phyloP scores from a whole-genome alignment of 805 yeast species.

The Kluyveromyces lactis region DNA sequence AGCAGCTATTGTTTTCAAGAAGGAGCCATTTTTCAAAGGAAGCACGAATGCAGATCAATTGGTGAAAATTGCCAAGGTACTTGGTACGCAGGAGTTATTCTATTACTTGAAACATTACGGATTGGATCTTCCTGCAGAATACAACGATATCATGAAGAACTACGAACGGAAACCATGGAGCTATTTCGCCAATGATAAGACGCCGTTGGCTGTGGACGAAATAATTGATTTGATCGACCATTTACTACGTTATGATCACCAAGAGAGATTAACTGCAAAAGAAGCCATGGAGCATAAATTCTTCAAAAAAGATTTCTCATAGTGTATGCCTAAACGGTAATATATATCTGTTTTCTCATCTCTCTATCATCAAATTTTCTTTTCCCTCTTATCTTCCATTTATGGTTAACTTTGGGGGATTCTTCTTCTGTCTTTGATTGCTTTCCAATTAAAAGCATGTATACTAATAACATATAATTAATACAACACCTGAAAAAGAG shows the following conservation, averaged over 20 bases:
- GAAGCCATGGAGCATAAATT: constrained; percentile 79
- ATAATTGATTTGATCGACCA: constrained; percentile 65
- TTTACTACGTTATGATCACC: constrained; percentile 75
- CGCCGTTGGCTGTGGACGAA: constrained; percentile 45
- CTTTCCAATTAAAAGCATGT: too few species aligned
- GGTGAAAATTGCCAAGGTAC: constrained; percentile 79
- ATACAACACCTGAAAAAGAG: too few species aligned
- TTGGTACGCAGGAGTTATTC: constrained; percentile 74
- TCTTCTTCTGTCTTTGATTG: too few species aligned
- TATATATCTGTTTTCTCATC: too few species aligned
- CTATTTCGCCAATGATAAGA: constrained; percentile 47
- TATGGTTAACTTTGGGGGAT: too few species aligned
- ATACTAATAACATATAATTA: too few species aligned
- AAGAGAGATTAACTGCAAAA: constrained; percentile 75
- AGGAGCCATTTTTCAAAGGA: constrained; percentile 90
- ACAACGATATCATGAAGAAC: constrained; percentile 63
- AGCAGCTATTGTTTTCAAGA: constrained; percentile 80
- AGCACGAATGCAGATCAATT: constrained; percentile 86
- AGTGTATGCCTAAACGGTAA: not conserved
- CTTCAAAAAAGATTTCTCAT: constrained; percentile 34
- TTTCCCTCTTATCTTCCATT: too few species aligned
- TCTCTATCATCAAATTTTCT: too few species aligned
- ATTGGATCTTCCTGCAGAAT: constrained; percentile 63
- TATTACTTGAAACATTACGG: constrained; percentile 61
- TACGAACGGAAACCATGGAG: constrained; percentile 63